Evolutionary conservation across 2,329 filamentous ascomycete genomes (phyloP).

Genomic region (Calonectria multiphialidica): DNA sequence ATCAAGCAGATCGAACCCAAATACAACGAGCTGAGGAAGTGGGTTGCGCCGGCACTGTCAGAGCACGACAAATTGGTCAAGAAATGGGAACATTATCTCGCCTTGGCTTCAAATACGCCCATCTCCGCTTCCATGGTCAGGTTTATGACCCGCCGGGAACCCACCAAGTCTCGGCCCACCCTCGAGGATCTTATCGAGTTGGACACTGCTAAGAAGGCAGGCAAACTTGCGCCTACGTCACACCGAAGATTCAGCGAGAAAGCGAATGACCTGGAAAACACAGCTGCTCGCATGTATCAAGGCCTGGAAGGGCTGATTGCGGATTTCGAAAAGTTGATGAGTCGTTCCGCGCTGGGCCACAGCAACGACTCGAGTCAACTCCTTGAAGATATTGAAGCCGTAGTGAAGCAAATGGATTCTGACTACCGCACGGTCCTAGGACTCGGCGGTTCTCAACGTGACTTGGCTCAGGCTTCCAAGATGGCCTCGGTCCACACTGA

Average conservation of each 20-base stretch:
- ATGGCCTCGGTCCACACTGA: constrained; percentile 74
- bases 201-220: constrained; percentile 79
- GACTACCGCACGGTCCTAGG: constrained; percentile 84
- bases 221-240: constrained; percentile 70
- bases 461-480: constrained; percentile 72
- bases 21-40: constrained; percentile 77
- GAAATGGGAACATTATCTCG: constrained; percentile 77
- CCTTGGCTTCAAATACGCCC: constrained; percentile 72
- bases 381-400: constrained; percentile 85
- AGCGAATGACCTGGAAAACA: constrained; percentile 71
- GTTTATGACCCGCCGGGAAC: constrained; percentile 69
- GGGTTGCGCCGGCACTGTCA: constrained; percentile 75
- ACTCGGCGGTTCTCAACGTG: constrained; percentile 73
- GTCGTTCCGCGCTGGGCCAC: constrained; percentile 67
- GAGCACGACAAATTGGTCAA: constrained; percentile 75
- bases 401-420: constrained; percentile 87
- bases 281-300: constrained; percentile 69
- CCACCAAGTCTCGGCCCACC: constrained; percentile 64
- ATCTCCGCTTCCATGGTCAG: constrained; percentile 75
- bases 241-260: constrained; percentile 71
- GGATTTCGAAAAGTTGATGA: constrained; percentile 71
- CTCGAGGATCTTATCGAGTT: constrained; percentile 83
- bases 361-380: constrained; percentile 75
- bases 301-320: constrained; percentile 72
- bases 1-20: constrained; percentile 79